Evolutionary conservation across 208 protist species (phyloP).

Genomic region (Wallacemonas sp.): DNA sequence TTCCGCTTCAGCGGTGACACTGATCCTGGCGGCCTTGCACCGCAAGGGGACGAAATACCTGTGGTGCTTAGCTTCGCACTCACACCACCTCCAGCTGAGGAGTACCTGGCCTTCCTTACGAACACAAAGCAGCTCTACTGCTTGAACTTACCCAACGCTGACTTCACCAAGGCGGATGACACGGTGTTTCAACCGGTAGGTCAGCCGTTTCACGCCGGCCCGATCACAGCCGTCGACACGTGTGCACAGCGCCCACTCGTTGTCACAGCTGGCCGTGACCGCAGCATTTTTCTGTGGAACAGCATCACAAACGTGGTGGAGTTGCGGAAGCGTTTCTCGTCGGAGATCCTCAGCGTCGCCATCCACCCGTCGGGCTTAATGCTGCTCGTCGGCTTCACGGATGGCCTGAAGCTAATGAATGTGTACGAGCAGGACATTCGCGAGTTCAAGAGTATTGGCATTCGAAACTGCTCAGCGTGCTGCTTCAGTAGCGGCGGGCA

Average conservation of each 20-base stretch:
- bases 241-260: slow-evolving; percentile 95
- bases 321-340: slow-evolving; percentile 89
- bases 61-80: slow-evolving; percentile 85
- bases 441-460: slow-evolving; percentile 93
- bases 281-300: slow-evolving; percentile 95
- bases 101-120: slow-evolving; percentile 89
- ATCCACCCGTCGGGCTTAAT: slow-evolving; percentile 95
- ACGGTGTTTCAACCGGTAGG: slow-evolving; percentile 89
- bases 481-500: slow-evolving; percentile 96
- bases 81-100: slow-evolving; percentile 84
- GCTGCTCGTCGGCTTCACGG: slow-evolving; percentile 94
- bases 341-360: slow-evolving; percentile 92
- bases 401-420: slow-evolving; percentile 96
- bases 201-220: slow-evolving; percentile 88
- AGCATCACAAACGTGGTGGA: slow-evolving; percentile 93
- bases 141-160: slow-evolving; percentile 92
- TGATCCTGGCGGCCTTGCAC: slow-evolving; percentile 17
- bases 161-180: slow-evolving; percentile 93
- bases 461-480: slow-evolving; percentile 91
- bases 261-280: slow-evolving; percentile 92
- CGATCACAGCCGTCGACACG: slow-evolving; percentile 91
- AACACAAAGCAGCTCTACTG: slow-evolving; percentile 93
- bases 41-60: slow-evolving; percentile 43
- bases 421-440: slow-evolving; percentile 95
- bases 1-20: slow-evolving; percentile 85